Evolutionary conservation across 2,329 filamentous ascomycete genomes (phyloP), one percentile per base, ranked within the genome.

Genomic region (Didymosphaeria variabile): DNA sequence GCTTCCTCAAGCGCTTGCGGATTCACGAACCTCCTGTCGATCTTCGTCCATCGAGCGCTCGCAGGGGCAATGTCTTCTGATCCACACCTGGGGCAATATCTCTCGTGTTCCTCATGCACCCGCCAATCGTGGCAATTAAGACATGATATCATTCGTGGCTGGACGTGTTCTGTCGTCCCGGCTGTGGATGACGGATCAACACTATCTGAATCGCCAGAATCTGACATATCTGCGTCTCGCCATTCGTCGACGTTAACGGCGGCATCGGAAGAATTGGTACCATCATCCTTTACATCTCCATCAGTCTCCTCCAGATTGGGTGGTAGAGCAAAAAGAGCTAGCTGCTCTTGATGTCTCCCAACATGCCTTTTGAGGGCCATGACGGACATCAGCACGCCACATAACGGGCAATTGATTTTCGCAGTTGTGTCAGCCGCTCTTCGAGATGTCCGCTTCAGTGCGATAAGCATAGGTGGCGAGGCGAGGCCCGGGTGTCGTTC

Each of bases 1-100:
- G 91, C 91, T 62, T 91, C 86, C 60, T 92, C 91, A 51, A 97
- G 81, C 0, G 94, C 93, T 68, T 94, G 91, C 0, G 94, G 93
- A 69, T 96, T 97, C 70, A 97, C 94, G 58, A 97, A 85, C 67
- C 90, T 89, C 59, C 94, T 88, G 74, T 91, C 92, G 73, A 97
- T 93, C 81, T 95, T 97, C 51, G 94, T 97, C 94, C 94, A 97
- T 58, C 93, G 87, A 34, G 94, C 94, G 1, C 26, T 29, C 26
- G 26, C 2, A 29, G 26, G 26, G 26, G 26, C 26, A 6, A 29
- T 29, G 1, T 29, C 6, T 29, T 29, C 2, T 2, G 26, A 29
- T 1, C 26, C 26, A 29, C 26, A 29, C 2, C 1, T 29, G 2
- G 26, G 26, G 26, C 26, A 29, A 2, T 1, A 29, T 29, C 6